A percentile compares a stretch with the other conserved stretches of the same genome.
phyloP scores from a whole-genome alignment of 164 flowering plant species.

The Hamamelis virginiana region DNA sequence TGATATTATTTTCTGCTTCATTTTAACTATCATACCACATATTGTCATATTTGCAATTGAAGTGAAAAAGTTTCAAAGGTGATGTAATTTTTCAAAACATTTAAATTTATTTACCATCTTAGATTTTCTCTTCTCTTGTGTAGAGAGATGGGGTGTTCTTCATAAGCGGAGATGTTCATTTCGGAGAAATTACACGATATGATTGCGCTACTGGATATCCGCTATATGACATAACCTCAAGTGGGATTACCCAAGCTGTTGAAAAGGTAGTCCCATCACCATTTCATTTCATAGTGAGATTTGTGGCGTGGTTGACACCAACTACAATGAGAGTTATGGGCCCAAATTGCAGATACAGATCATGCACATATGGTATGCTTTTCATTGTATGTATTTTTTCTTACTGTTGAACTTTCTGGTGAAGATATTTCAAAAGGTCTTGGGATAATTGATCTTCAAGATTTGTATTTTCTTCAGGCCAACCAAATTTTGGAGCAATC shows the following conservation, averaged over 20 bases:
- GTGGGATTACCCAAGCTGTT: slow-evolving; percentile 78
- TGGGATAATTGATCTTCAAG: slow-evolving; percentile 5
- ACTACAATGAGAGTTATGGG: slow-evolving; percentile 59
- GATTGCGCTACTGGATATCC: slow-evolving; percentile 71
- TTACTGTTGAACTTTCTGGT: background rate
- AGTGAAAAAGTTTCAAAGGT: too few relatives aligned
- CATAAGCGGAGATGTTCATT: slow-evolving; percentile 88
- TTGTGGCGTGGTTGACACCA: slow-evolving; percentile 59
- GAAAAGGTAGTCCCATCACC: slow-evolving; percentile 54
- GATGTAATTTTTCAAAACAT: too few relatives aligned
- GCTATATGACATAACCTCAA: slow-evolving; percentile 68
- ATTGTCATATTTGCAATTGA: background rate
- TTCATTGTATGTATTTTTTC: background rate
- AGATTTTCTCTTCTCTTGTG: slow-evolving; percentile 3
- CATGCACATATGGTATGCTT: slow-evolving; percentile 66
- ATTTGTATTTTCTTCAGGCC: slow-evolving; percentile 37
- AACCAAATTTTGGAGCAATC: slow-evolving; percentile 71
- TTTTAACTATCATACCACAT: background rate
- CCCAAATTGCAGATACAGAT: slow-evolving; percentile 51
- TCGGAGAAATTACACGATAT: slow-evolving; percentile 66
- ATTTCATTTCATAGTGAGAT: slow-evolving; percentile 48
- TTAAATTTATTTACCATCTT: background rate
- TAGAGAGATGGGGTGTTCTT: slow-evolving; percentile 73
- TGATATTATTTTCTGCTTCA: slow-evolving; percentile 14
- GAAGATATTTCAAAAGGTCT: background rate